Evolutionary conservation across 2,329 filamentous ascomycete species (phyloP).

Genomic region (Monosporascus sp.): DNA sequence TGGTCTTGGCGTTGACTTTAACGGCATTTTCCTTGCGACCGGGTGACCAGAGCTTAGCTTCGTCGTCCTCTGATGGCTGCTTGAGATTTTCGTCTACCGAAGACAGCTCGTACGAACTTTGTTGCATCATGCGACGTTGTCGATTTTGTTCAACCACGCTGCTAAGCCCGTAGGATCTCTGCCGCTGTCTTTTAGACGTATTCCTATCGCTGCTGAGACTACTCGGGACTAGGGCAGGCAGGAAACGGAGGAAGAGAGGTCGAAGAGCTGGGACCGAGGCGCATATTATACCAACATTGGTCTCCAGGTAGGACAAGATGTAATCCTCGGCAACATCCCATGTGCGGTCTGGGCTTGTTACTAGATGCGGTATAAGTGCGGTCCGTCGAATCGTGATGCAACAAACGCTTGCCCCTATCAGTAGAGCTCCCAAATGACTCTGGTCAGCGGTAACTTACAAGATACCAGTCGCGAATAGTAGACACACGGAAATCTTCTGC

Average conservation of each 20-base stretch:
- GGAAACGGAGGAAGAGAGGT: constrained; percentile 13
- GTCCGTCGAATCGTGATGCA: background rate
- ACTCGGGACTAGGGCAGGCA: constrained; percentile 7
- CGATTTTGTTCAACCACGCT: constrained; percentile 6
- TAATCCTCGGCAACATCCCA: constrained; percentile 5
- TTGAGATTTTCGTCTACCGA: constrained; percentile 4
- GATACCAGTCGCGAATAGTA: constrained; percentile 1
- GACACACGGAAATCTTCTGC: background rate
- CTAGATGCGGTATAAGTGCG: background rate
- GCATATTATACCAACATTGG: constrained; percentile 3
- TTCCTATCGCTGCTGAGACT: background rate
- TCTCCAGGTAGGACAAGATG: constrained; percentile 1
- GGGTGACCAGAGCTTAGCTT: constrained; percentile 7
- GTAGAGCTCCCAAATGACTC: background rate
- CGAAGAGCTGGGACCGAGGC: constrained; percentile 13
- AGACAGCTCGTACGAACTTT: constrained; percentile 9
- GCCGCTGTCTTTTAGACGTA: background rate
- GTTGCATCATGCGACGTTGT: constrained; percentile 8
- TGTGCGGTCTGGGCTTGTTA: background rate
- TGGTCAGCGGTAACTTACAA: constrained; percentile 1
- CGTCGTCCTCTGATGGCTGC: constrained; percentile 1
- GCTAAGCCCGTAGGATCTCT: constrained; percentile 1
- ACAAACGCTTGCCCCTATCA: background rate
- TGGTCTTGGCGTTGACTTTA: background rate
- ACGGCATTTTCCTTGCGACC: background rate